A percentile compares a stretch with the other conserved stretches of the same genome.
Evolutionary conservation across 1,284 basidiomycete species (phyloP).

Genomic region (Anthracocystis panici-leucophaei): DNA sequence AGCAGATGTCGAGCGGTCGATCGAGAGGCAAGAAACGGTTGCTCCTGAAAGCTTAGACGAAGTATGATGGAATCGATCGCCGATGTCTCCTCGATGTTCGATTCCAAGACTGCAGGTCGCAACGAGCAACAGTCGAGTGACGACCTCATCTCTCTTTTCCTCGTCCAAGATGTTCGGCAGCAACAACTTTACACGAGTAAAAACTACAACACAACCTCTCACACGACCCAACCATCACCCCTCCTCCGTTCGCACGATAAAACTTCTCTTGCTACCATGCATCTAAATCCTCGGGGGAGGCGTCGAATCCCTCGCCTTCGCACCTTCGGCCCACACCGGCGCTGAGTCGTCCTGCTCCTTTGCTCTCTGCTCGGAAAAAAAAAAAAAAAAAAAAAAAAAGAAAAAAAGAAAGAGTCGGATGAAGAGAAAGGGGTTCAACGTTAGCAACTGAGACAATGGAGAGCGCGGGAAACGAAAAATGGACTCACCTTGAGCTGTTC

Average conservation of each 20-base stretch:
- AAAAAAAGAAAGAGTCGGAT: neutral
- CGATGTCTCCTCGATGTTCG: no score
- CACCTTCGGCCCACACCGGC: slow-evolving; percentile 54
- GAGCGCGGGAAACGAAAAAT: neutral
- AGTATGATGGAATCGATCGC: neutral
- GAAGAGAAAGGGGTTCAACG: neutral
- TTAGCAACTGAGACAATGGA: neutral
- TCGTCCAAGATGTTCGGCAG: no score
- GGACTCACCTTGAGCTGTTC: slow-evolving; percentile 61
- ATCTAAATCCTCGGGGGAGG: slow-evolving; percentile 46
- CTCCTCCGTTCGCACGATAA: neutral
- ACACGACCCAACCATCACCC: no score
- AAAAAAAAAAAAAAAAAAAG: neutral
- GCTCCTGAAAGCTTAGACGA: no score
- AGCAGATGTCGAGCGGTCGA: no score
- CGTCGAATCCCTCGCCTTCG: slow-evolving; percentile 39
- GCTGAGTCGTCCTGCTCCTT: slow-evolving; percentile 49
- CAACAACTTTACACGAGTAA: no score
- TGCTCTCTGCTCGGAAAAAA: slow-evolving; percentile 30
- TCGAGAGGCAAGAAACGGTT: no score
- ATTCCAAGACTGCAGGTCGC: no score
- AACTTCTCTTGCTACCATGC: neutral
- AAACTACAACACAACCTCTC: no score
- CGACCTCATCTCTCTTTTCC: no score
- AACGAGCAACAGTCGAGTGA: no score